Evolutionary conservation across 495 filamentous ascomycete species (phyloP), one percentile per base, ranked within the genome.

Genomic region (Neurospora hispaniola): DNA sequence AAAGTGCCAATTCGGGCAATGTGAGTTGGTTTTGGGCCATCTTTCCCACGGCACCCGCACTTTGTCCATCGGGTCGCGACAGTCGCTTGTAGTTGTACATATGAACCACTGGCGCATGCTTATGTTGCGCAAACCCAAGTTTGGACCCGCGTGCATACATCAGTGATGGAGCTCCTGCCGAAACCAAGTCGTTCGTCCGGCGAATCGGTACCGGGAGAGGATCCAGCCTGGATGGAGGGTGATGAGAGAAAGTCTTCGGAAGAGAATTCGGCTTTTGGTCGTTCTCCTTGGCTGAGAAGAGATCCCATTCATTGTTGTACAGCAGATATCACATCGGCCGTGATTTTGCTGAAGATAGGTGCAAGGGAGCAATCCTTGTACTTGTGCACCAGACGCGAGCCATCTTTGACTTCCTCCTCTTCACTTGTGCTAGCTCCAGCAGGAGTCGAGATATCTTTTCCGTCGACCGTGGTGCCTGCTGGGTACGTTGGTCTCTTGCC

Each of bases 341-440:
- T 79, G 77, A 97, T 93, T 11, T 79, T 85, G 78, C 87, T 85
- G 79, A 97, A 96, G 23, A 94, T 84, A 42, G 87, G 86, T 78
- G 86, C 89, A 39, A 96, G 87, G 76, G 92, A 94, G 79, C 93
- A 95, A 71, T 86, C 85, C 76, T 85, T 84, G 82, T 97, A 97
- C 81, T 91, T 93, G 59, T 93, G 86, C 44, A 93, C 92, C 76
- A 97, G 81, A 38, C 86, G 80, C 23, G 86, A 86, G 7, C 86
- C 77, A 74, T 90, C 88, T 54, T 81, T 85, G 35, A 75, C 78
- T 16, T 74, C 82, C 40, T 75, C 74, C n/a, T 72, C 78, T n/a
- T 76, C 71, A 23, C 76, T 40, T 2, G 14, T 62, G 14, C 23
- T 18, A 31, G 70, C 42, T 9, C 16, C 71, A 18, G 42, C 71